These are phyloP conservation scores for Sporobolomyces roseus DNA, from an alignment of 768 basidiomycete genomes.

Conservation along the genomic window DNA sequence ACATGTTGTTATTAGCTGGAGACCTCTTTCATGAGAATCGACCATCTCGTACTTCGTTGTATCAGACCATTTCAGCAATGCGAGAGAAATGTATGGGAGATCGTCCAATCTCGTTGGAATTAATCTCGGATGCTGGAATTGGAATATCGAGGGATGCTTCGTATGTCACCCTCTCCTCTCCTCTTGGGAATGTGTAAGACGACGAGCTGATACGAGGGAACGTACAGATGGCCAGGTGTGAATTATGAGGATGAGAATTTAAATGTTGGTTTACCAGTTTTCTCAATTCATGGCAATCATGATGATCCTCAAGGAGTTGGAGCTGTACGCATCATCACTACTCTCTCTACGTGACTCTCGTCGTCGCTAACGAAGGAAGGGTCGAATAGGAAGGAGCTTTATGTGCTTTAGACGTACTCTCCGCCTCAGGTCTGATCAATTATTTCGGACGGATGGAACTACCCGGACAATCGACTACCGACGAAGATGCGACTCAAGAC, in stretches of 20 bases:
- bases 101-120: constrained; percentile 81
- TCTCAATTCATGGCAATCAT: constrained; percentile 98
- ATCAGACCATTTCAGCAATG: constrained; percentile 79
- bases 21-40: constrained; percentile 98
- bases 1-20: constrained; percentile 89
- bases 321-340: constrained; percentile 57
- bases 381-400: constrained; percentile 77
- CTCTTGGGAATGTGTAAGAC: constrained; percentile 11
- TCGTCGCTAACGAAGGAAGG: background rate
- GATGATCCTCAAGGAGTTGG: constrained; percentile 98
- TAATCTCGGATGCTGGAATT: constrained; percentile 86
- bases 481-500: constrained; percentile 61
- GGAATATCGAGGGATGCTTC: constrained; percentile 78
- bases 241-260: constrained; percentile 97
- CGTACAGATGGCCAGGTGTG: constrained; percentile 83
- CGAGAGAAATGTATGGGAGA: constrained; percentile 86
- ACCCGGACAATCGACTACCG: constrained; percentile 56
- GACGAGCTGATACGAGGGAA: no score
- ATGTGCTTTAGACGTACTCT: constrained; percentile 89
- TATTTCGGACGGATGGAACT: constrained; percentile 98
- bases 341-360: background rate
- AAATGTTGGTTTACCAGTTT: constrained; percentile 92
- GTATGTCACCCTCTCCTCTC: constrained; percentile 53
- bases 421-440: constrained; percentile 87
- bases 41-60: constrained; percentile 82